These are phyloP conservation scores for Nemania sp. DNA, from an alignment of 2,329 filamentous ascomycete species.

Conservation along the genomic window DNA sequence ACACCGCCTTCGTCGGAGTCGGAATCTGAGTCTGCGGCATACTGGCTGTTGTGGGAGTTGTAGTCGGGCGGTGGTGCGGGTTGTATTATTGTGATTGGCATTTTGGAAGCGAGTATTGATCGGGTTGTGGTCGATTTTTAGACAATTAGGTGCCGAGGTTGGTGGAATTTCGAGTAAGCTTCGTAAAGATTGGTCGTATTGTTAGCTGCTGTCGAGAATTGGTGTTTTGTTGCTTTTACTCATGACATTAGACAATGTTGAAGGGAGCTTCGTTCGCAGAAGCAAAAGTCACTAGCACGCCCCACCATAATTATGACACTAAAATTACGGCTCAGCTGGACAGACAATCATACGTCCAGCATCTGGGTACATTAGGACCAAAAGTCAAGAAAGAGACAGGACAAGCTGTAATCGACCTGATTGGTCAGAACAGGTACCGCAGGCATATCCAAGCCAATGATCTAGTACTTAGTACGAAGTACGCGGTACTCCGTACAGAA, in stretches of 20 bases:
- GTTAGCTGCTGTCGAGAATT: not conserved
- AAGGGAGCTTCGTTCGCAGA: conserved; percentile 5
- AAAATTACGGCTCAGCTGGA: not conserved
- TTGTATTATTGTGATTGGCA: conserved; percentile 43
- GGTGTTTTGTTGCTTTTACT: conserved; percentile 1
- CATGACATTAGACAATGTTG: too few relatives aligned
- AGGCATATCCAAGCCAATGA: too few relatives aligned
- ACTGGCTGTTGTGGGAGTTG: conserved; percentile 13
- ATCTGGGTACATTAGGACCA: too few relatives aligned
- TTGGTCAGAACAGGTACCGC: too few relatives aligned
- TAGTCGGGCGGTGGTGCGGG: conserved; percentile 30
- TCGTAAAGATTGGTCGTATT: not conserved
- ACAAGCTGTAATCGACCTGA: too few relatives aligned
- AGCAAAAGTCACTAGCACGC: conserved; percentile 4
- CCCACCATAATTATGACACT: conserved; percentile 11
- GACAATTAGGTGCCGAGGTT: not conserved
- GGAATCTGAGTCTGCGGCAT: conserved; percentile 34
- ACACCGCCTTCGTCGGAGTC: conserved; percentile 51
- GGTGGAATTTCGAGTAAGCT: not conserved
- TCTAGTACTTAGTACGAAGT: too few relatives aligned
- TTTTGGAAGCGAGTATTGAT: conserved; percentile 20
- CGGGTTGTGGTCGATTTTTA: not conserved
- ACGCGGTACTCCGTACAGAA: too few relatives aligned
- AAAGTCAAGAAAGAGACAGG: too few relatives aligned
- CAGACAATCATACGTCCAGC: too few relatives aligned